phyloP scores from a whole-genome alignment of 2,329 filamentous ascomycete species.

The Chaetomiaceae sp. region DNA sequence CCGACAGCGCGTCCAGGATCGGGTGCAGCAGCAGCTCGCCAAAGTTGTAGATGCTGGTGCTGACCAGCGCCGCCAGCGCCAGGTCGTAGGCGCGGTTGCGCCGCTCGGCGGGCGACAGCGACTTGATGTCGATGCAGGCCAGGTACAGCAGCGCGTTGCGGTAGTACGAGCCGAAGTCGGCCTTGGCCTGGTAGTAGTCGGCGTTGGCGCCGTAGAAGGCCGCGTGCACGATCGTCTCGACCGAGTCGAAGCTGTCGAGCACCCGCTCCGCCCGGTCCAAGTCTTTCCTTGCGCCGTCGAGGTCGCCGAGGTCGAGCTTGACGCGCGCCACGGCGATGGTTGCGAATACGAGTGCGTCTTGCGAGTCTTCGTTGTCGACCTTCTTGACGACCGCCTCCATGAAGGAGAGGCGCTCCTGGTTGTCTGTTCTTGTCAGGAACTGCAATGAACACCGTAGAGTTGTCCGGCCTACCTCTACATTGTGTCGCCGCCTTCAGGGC shows the following conservation, averaged over 20 bases:
- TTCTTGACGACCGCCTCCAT: slow-evolving; percentile 77
- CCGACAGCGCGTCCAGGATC: slow-evolving; percentile 76
- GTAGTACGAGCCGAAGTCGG: slow-evolving; percentile 95
- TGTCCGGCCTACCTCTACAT: slow-evolving; percentile 60
- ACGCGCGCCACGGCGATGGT: slow-evolving; percentile 84
- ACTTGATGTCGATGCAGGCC: slow-evolving; percentile 82
- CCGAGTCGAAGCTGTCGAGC: slow-evolving; percentile 86
- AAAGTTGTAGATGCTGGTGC: slow-evolving; percentile 97
- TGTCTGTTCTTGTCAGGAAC: slow-evolving; percentile 54
- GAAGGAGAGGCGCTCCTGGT: slow-evolving; percentile 80
- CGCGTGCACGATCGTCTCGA: slow-evolving; percentile 92
- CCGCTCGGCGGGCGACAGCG: slow-evolving; percentile 70
- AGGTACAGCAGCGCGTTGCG: slow-evolving; percentile 96
- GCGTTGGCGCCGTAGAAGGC: slow-evolving; percentile 95
- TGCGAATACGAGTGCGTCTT: slow-evolving; percentile 94
- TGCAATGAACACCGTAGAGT: neutral
- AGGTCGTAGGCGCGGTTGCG: slow-evolving; percentile 86
- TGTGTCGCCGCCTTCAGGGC: slow-evolving; percentile 83
- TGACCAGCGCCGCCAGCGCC: slow-evolving; percentile 85
- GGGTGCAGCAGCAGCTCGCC: slow-evolving; percentile 97
- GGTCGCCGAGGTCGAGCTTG: slow-evolving; percentile 73
- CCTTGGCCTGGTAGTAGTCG: slow-evolving; percentile 88
- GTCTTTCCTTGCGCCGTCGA: slow-evolving; percentile 79
- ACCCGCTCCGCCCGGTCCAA: slow-evolving; percentile 83
- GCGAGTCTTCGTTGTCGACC: slow-evolving; percentile 86